Conservation (phyloP, 2,329 filamentous ascomycete species). For the Mycogone perniciosa region DNA sequence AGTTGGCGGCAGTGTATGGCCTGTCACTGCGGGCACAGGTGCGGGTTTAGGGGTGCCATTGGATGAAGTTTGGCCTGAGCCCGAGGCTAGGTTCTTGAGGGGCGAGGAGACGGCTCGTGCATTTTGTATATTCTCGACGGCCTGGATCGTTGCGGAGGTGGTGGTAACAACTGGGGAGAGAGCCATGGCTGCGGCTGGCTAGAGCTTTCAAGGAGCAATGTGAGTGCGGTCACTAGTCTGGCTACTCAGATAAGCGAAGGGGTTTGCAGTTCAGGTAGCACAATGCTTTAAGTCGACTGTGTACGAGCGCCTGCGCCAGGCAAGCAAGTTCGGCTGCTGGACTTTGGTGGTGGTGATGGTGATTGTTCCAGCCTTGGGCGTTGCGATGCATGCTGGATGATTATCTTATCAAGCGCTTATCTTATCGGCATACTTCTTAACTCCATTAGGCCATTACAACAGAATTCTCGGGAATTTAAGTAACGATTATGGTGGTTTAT, state of each 20-base stretch:
- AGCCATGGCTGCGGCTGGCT: slow-evolving; percentile 31
- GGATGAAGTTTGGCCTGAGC: slow-evolving; percentile 35
- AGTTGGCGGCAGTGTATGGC: slow-evolving; percentile 29
- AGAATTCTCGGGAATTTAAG: too few relatives aligned
- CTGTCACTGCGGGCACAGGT: slow-evolving; percentile 20
- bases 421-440: too few relatives aligned
- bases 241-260: neutral
- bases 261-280: neutral
- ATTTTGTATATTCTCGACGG: slow-evolving; percentile 29
- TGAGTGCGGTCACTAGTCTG: neutral
- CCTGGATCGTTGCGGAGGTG: slow-evolving; percentile 19
- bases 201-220: too few relatives aligned
- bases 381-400: too few relatives aligned
- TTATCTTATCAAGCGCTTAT: too few relatives aligned
- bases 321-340: neutral
- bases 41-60: slow-evolving; percentile 39
- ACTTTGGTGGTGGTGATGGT: too few relatives aligned
- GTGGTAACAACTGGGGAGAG: slow-evolving; percentile 40
- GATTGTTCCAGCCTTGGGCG: too few relatives aligned
- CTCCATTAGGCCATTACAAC: too few relatives aligned
- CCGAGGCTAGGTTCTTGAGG: slow-evolving; percentile 34
- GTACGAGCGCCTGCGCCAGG: neutral
- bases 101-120: slow-evolving; percentile 36
- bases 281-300: neutral
- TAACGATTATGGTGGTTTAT: too few relatives aligned